A percentile compares a stretch with the other conserved stretches of the same genome.
Conservation (phyloP, 352 stramenopile genomes). For the Phytophthora fragariae region DNA sequence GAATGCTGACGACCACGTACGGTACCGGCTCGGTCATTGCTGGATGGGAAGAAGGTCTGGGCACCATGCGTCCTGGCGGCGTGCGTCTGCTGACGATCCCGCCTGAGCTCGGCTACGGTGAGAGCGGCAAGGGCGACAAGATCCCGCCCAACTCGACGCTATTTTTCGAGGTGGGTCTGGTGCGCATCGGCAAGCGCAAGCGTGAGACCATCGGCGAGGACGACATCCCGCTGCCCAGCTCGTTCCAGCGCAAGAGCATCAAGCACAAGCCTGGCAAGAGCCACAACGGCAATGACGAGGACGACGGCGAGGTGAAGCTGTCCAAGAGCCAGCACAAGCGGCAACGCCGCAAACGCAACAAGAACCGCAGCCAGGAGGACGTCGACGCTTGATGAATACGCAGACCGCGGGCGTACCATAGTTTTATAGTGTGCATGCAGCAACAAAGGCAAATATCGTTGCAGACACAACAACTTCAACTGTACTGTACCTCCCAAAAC, state of each 20-base stretch:
- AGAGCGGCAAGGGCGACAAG: conserved; percentile 71
- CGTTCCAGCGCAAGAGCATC: conserved; percentile 77
- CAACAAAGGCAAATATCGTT: not conserved
- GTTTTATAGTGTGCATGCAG: conserved; percentile 29
- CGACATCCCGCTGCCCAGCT: conserved; percentile 72
- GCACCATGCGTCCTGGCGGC: conserved; percentile 75
- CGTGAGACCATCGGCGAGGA: conserved; percentile 62
- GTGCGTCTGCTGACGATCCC: conserved; percentile 72
- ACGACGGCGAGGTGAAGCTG: conserved; percentile 31
- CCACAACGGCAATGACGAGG: conserved; percentile 18
- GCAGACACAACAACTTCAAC: not conserved
- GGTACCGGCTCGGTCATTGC: conserved; percentile 78
- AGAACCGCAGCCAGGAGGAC: conserved; percentile 23
- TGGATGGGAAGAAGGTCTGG: conserved; percentile 81
- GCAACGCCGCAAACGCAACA: conserved; percentile 55
- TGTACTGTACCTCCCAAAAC: not conserved
- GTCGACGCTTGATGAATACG: conserved; percentile 16
- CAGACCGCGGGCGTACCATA: conserved; percentile 17
- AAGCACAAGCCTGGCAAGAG: conserved; percentile 47
- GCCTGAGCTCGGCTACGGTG: conserved; percentile 70
- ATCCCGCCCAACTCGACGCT: conserved; percentile 82
- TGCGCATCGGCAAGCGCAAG: conserved; percentile 81
- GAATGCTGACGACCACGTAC: conserved; percentile 74
- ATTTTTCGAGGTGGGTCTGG: conserved; percentile 82
- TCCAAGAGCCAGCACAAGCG: conserved; percentile 50